Evolutionary conservation across 768 basidiomycete genomes (phyloP), one percentile per base, ranked within the genome.

Genomic region (Auricularia sp.): DNA sequence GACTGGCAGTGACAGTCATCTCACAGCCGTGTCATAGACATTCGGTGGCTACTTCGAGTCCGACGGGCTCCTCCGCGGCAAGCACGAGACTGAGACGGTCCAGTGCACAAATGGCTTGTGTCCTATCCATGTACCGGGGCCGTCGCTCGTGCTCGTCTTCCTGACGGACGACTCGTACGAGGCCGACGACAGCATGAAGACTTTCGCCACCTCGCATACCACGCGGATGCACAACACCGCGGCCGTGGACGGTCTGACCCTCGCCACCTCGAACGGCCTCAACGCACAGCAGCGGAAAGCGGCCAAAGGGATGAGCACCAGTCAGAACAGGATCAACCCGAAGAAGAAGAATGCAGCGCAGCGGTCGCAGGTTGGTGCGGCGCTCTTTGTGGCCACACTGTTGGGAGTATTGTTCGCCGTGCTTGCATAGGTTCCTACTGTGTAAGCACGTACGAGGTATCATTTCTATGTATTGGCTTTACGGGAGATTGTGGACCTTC

Each of bases 91-190:
- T 6, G 76, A 82, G 65, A 86, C 82, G 0, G 79, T 92, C 44
- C 68, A 73, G 14, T 94, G 92, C 69, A 71, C 73, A 3, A 75
- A 77, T 63, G 82, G 83, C 68, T 76, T 77, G 0, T 92, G 91
- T 73, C 68, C 74, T 21, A 78, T 92, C 62, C 78, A 78, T 5
- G 83, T 92, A 56, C 81, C 83, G 36, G 87, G 89, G 0, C 90
- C 92, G 0, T 83, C 83, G 37, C 85, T 88, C 67, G 89, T 89
- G 1, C 79, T 93, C 54, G 87, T 93, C 65, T 90, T 90, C 78
- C 76, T 92, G 35, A 81, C 77, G 24, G 34, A 59, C 29, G 56
- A 24, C 21, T 51, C 47, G 8, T 51, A 11, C 16, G 18, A 51
- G 47, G 18, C 47, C 6, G 47, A 51, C 21, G 47, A 51, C 47